phyloP scores from a whole-genome alignment of 495 filamentous ascomycete genomes.

The Xylaria nigripes region DNA sequence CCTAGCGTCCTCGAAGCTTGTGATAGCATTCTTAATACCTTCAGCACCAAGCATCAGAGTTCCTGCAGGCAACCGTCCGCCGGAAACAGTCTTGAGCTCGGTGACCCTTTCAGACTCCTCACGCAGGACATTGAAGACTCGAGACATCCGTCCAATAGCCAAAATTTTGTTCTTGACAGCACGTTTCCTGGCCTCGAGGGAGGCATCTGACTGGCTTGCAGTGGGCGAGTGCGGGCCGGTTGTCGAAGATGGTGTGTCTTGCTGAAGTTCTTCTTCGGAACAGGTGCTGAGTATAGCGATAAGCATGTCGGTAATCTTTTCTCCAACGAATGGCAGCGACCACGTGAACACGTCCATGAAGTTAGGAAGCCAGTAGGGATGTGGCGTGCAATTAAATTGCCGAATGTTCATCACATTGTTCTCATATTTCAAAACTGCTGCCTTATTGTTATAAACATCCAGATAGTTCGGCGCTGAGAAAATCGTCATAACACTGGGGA shows the following conservation, averaged over 20 bases:
- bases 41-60: slow-evolving; percentile 97
- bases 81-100: slow-evolving; percentile 93
- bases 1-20: slow-evolving; percentile 91
- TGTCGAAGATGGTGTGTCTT: slow-evolving; percentile 56
- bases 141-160: slow-evolving; percentile 90
- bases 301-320: slow-evolving; percentile 99
- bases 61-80: slow-evolving; percentile 85
- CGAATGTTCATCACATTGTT: slow-evolving; percentile 99
- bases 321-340: slow-evolving; percentile 96
- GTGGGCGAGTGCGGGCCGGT: slow-evolving; percentile 68
- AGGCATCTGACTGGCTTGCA: slow-evolving; percentile 55
- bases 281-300: slow-evolving; percentile 97
- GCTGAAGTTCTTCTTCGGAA: slow-evolving; percentile 90
- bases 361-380: slow-evolving; percentile 98
- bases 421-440: slow-evolving; percentile 95
- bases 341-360: slow-evolving; percentile 99
- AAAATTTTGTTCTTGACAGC: slow-evolving; percentile 99
- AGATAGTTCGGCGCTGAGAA: slow-evolving; percentile 98
- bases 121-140: slow-evolving; percentile 96
- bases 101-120: slow-evolving; percentile 96
- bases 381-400: slow-evolving; percentile 98
- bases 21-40: slow-evolving; percentile 98
- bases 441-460: slow-evolving; percentile 99
- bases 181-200: slow-evolving; percentile 82
- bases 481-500: slow-evolving; percentile 99